A percentile compares a stretch with the other conserved stretches of the same genome.
Evolutionary conservation across 2,329 filamentous ascomycete genomes (phyloP).

Genomic region (Alternaria gansuensis): DNA sequence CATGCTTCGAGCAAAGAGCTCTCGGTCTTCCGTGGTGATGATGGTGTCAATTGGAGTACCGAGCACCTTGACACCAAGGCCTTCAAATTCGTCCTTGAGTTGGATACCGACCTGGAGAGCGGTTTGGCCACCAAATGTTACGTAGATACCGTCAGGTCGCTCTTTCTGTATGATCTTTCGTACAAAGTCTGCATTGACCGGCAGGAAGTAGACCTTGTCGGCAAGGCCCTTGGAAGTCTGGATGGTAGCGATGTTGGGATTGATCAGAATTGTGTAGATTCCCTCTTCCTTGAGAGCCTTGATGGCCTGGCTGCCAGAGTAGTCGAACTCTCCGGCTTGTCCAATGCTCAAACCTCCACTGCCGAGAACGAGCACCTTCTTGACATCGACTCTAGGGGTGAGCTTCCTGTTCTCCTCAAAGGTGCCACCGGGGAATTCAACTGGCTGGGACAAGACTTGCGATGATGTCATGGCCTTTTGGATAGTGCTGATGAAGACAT

Average conservation of each 20-base stretch:
- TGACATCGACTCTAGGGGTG: constrained; percentile 82
- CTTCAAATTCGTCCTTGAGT: constrained; percentile 95
- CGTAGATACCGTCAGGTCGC: constrained; percentile 94
- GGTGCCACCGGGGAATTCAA: constrained; percentile 87
- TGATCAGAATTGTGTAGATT: constrained; percentile 97
- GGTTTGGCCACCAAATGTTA: constrained; percentile 97
- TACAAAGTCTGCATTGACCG: constrained; percentile 95
- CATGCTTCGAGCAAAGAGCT: constrained; percentile 97
- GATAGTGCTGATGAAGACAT: constrained; percentile 92
- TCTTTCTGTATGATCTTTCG: constrained; percentile 97
- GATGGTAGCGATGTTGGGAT: constrained; percentile 98
- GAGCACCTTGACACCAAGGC: constrained; percentile 89
- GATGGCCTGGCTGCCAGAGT: constrained; percentile 97
- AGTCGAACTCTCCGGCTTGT: constrained; percentile 98
- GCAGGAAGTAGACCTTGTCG: constrained; percentile 98
- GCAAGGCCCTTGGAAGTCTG: constrained; percentile 97
- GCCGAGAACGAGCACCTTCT: constrained; percentile 94
- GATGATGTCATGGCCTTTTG: constrained; percentile 73
- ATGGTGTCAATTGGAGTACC: constrained; percentile 98
- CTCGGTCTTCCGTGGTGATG: constrained; percentile 97
- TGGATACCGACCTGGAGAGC: constrained; percentile 96
- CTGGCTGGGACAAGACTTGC: constrained; percentile 73
- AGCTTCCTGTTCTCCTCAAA: constrained; percentile 78
- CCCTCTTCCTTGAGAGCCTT: constrained; percentile 98
- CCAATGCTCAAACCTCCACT: constrained; percentile 96